phyloP scores from a whole-genome alignment of 257 asterid genomes.

The Solanum virginianum region DNA sequence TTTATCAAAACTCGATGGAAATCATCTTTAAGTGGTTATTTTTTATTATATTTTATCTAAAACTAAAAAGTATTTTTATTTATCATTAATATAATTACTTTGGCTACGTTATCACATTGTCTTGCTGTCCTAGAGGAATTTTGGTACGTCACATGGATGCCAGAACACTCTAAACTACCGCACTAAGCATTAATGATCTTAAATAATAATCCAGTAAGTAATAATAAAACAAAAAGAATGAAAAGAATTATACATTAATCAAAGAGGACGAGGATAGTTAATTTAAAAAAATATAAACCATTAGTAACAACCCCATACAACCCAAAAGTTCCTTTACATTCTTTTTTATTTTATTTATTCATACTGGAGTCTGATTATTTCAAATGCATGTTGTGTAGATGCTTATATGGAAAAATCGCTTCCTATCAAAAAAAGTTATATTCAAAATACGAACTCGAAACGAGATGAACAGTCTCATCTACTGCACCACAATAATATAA shows the following conservation, averaged over 20 bases:
- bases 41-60: not conserved
- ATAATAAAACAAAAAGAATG: not conserved
- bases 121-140: not conserved
- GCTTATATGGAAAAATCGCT: no score
- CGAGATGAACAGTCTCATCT: no score
- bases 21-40: not conserved
- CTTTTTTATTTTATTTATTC: no score
- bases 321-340: not conserved
- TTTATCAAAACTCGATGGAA: no score
- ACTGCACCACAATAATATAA: not conserved
- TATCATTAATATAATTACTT: not conserved
- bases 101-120: not conserved
- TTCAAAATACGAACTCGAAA: no score
- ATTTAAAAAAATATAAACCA: not conserved
- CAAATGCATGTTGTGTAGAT: no score
- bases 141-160: not conserved
- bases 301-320: not conserved
- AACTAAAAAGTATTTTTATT: not conserved
- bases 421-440: no score
- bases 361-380: no score
- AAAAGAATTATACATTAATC: not conserved
- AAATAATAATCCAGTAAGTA: not conserved
- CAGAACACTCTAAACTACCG: not conserved
- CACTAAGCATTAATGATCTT: not conserved
- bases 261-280: not conserved